A percentile compares a stretch with the other conserved stretches of the same genome.
These are phyloP conservation scores for Coccomyxa sp. DNA, from an alignment of 139 green algal genomes.

Conservation along the genomic window DNA sequence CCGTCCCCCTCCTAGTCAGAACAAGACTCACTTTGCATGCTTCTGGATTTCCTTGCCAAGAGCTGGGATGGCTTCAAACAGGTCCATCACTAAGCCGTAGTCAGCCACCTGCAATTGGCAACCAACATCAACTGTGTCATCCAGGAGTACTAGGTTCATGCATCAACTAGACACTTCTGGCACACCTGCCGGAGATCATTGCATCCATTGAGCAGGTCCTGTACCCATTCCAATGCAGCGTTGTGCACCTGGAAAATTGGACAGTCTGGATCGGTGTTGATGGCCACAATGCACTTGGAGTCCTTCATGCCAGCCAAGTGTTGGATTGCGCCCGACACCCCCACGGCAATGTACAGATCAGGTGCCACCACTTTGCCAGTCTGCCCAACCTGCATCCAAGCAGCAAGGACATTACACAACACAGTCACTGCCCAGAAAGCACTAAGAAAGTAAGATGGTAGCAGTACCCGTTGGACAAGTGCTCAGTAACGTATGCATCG, in stretches of 20 bases:
- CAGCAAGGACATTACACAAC: not conserved
- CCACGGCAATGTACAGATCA: slow-evolving; percentile 90
- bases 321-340: slow-evolving; percentile 93
- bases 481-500: no score
- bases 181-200: no score
- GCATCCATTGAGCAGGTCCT: no score
- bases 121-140: no score
- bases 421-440: no score
- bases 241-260: slow-evolving; percentile 75
- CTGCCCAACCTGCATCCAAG: slow-evolving; percentile 79
- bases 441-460: no score
- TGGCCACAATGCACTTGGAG: slow-evolving; percentile 85
- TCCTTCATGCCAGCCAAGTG: slow-evolving; percentile 92
- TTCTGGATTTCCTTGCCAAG: not conserved
- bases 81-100: slow-evolving; percentile 81
- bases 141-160: no score
- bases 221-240: not conserved
- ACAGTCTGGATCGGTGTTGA: slow-evolving; percentile 86
- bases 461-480: no score
- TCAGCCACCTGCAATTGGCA: slow-evolving; percentile 67
- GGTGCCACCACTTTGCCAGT: slow-evolving; percentile 94
- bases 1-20: no score
- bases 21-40: no score
- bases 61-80: slow-evolving; percentile 74
- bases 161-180: no score